Evolutionary conservation across 2,329 filamentous ascomycete species (phyloP).

Genomic region (Calonectria multiphialidica): DNA sequence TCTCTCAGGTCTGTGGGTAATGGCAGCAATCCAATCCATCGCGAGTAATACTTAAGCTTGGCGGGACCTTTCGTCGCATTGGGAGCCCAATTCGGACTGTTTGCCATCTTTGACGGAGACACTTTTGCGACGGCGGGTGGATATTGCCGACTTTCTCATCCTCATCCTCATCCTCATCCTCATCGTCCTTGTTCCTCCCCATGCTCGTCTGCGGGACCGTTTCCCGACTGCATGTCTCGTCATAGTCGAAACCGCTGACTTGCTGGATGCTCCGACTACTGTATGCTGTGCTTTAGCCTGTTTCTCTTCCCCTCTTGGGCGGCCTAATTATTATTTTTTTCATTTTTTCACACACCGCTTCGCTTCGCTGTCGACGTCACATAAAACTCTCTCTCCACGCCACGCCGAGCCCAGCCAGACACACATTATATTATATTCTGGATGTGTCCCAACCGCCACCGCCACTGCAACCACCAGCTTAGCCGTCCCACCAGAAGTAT

Average conservation of each 20-base stretch:
- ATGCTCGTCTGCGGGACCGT: constrained; percentile 1
- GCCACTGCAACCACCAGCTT: neutral
- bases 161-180: too few relatives aligned
- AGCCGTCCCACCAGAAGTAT: neutral
- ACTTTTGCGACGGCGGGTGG: neutral
- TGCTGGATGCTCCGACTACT: neutral
- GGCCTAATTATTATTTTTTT: neutral
- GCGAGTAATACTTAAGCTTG: constrained; percentile 4
- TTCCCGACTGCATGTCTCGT: neutral
- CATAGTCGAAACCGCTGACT: neutral
- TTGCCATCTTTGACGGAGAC: constrained; percentile 4
- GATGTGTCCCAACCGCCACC: neutral
- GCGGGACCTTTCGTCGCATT: neutral
- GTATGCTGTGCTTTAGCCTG: neutral
- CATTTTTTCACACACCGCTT: neutral
- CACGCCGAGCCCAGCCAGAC: neutral
- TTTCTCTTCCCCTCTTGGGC: neutral
- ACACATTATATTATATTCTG: too few relatives aligned
- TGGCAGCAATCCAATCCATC: neutral
- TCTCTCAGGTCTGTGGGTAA: neutral
- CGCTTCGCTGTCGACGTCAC: neutral
- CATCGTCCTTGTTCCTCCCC: neutral
- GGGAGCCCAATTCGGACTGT: neutral
- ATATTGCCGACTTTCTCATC: constrained; percentile 1
- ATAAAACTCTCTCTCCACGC: neutral